Conservation (phyloP, 192 early-diverging fungal genomes). For the Backusella luteola region DNA sequence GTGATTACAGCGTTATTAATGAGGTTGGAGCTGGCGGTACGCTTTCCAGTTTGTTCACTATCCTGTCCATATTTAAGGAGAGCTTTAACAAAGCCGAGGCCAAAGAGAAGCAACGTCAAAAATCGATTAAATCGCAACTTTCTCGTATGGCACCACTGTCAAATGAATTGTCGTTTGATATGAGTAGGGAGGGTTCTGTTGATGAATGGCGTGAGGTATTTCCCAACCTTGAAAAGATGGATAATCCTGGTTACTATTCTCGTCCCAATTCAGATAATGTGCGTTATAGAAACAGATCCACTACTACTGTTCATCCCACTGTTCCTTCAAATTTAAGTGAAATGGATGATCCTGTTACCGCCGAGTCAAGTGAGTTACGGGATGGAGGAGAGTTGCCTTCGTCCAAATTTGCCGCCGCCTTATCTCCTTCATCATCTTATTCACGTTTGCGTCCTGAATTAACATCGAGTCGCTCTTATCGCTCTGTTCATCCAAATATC, state of each 20-base stretch:
- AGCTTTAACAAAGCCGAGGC: conserved; percentile 57
- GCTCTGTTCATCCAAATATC: conserved; percentile 70
- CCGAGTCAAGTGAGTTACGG: background rate
- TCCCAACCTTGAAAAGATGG: conserved; percentile 27
- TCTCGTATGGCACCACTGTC: background rate
- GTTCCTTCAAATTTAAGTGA: background rate
- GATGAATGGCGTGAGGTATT: conserved; percentile 41
- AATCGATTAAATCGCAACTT: background rate
- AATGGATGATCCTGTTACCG: background rate
- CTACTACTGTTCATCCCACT: background rate
- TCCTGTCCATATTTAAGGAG: conserved; percentile 87
- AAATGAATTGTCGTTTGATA: background rate
- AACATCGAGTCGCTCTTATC: conserved; percentile 12
- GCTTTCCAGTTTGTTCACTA: conserved; percentile 90
- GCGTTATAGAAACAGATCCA: conserved; percentile 4
- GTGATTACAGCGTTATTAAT: conserved; percentile 72
- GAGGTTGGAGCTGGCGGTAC: conserved; percentile 89
- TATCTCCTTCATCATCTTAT: background rate
- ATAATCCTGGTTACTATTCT: background rate
- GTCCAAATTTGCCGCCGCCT: background rate
- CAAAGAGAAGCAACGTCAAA: conserved; percentile 33
- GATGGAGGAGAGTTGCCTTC: background rate
- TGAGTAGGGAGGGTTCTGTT: conserved; percentile 26
- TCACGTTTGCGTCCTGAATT: background rate
- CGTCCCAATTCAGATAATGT: background rate